Percentiles rank a stretch among this genome's conserved stretches.
Evolutionary conservation across 192 early-diverging fungal species (phyloP).

Genomic region (Linnemannia elongata): DNA sequence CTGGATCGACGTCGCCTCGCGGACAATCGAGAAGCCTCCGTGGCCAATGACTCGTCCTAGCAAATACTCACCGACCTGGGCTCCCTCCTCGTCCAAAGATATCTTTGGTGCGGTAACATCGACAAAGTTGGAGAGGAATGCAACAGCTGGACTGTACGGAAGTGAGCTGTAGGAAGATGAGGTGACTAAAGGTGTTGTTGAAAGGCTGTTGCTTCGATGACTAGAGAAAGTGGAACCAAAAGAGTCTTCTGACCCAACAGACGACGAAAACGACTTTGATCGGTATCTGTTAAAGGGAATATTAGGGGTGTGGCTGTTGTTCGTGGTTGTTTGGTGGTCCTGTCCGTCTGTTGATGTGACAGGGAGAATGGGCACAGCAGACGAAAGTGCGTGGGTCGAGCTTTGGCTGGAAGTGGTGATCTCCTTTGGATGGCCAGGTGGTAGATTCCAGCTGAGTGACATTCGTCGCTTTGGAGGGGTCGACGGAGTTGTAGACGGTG

Average conservation of each 20-base stretch:
- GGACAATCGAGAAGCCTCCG: constrained; percentile 84
- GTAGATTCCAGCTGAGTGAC: neutral
- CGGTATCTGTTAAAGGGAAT: constrained; percentile 19
- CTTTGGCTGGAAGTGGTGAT: neutral
- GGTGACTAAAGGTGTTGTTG: constrained; percentile 12
- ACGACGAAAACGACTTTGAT: constrained; percentile 11
- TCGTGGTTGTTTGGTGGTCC: neutral
- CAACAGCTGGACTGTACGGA: constrained; percentile 53
- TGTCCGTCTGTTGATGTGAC: neutral
- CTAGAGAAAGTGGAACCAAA: neutral
- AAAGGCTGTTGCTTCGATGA: neutral
- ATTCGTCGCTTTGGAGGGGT: neutral
- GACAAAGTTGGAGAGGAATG: constrained; percentile 49
- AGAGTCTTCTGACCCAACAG: neutral
- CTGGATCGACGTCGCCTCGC: constrained; percentile 67
- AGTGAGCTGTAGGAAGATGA: constrained; percentile 49
- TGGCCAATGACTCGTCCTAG: constrained; percentile 77
- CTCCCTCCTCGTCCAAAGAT: constrained; percentile 72
- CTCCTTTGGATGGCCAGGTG: neutral
- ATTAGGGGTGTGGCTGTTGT: neutral
- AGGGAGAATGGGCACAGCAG: neutral
- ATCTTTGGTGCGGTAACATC: constrained; percentile 17
- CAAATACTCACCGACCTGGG: constrained; percentile 79
- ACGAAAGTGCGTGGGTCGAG: neutral
- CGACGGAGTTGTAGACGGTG: neutral